These are phyloP conservation scores for Talaromyces sp. DNA, from an alignment of 2,329 filamentous ascomycete species.

Conservation along the genomic window DNA sequence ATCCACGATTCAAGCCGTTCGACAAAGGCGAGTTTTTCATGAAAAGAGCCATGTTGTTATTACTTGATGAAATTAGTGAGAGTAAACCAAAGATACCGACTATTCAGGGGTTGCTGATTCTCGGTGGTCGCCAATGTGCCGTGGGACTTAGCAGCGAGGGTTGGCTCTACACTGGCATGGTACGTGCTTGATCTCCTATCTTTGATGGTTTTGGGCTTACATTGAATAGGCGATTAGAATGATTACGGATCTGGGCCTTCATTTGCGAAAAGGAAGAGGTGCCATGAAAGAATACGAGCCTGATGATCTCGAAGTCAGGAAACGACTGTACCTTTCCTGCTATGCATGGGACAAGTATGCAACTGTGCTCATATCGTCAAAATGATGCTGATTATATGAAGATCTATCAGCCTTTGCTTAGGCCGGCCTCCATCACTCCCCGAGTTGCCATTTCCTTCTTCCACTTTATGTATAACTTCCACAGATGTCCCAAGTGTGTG, in stretches of 20 bases:
- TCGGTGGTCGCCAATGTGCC: constrained; percentile 23
- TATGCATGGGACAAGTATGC: constrained; percentile 23
- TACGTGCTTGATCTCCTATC: background rate
- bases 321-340: constrained; percentile 20
- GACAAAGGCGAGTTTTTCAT: constrained; percentile 21
- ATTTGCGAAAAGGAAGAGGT: constrained; percentile 19
- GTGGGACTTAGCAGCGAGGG: constrained; percentile 23
- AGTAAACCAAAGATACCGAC: constrained; percentile 21
- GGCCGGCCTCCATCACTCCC: constrained; percentile 21
- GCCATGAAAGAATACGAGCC: constrained; percentile 18
- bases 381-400: background rate
- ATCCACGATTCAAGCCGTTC: constrained; percentile 14
- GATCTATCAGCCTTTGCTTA: constrained; percentile 22
- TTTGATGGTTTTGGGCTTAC: background rate
- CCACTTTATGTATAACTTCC: constrained; percentile 6
- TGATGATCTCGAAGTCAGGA: constrained; percentile 21
- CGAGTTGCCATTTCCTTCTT: constrained; percentile 15
- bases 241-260: constrained; percentile 23
- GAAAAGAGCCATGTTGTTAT: constrained; percentile 19
- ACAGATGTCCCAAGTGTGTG: background rate
- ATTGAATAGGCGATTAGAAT: constrained; percentile 20
- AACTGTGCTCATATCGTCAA: background rate
- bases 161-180: constrained; percentile 25
- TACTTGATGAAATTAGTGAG: constrained; percentile 19
- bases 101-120: constrained; percentile 23